Conservation (phyloP, 805 yeast genomes). For the Saccharomycopsis oosterbeekiorum region DNA sequence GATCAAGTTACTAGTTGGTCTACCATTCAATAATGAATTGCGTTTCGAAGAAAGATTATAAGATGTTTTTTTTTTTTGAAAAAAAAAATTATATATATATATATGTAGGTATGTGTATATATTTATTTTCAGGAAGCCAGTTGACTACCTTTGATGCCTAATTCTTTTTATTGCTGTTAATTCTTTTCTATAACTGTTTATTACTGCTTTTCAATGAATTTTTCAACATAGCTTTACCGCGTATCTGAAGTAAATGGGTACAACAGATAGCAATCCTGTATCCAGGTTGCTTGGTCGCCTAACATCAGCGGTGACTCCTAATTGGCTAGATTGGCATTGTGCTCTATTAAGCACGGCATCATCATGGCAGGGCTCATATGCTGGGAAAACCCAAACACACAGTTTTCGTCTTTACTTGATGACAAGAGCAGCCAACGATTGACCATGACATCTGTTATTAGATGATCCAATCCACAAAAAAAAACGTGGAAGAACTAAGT, state of each 20-base stretch:
- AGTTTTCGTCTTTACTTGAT: background rate
- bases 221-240: no score
- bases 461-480: background rate
- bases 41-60: constrained; percentile 84
- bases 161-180: no score
- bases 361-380: background rate
- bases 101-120: no score
- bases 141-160: no score
- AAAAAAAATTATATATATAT: background rate
- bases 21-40: constrained; percentile 83
- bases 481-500: background rate
- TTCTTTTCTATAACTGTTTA: no score
- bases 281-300: no score
- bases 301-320: no score
- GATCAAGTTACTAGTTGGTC: constrained; percentile 79
- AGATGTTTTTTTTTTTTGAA: background rate
- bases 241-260: no score
- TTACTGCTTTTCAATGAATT: no score
- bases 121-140: no score
- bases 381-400: background rate
- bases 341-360: background rate
- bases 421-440: background rate
- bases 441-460: background rate
- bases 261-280: no score
- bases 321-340: no score